phyloP scores from a whole-genome alignment of 345 rosid genomes.

The Camelina sativa region DNA sequence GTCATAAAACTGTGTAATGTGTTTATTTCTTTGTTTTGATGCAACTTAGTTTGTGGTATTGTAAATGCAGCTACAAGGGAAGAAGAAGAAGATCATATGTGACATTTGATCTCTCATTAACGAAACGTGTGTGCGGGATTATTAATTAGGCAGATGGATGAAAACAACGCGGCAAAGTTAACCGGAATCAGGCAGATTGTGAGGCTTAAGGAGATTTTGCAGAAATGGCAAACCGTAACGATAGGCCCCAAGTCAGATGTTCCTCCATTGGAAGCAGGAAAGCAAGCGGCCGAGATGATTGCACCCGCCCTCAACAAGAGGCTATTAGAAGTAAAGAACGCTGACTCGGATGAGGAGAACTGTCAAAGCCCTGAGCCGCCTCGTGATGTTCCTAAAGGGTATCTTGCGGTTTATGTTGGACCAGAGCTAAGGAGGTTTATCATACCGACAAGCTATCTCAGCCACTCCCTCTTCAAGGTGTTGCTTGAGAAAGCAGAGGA shows the following conservation, averaged over 20 bases:
- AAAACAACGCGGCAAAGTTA: slow-evolving; percentile 58
- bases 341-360: slow-evolving; percentile 89
- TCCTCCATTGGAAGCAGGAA: slow-evolving; percentile 37
- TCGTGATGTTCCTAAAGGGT: slow-evolving; percentile 86
- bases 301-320: slow-evolving; percentile 58
- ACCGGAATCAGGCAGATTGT: slow-evolving; percentile 84
- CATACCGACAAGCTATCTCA: slow-evolving; percentile 82
- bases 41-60: background rate
- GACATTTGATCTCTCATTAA: slow-evolving; percentile 43
- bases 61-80: slow-evolving; percentile 22
- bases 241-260: slow-evolving; percentile 50
- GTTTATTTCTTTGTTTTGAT: background rate
- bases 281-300: slow-evolving; percentile 44
- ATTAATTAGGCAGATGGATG: slow-evolving; percentile 62
- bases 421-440: slow-evolving; percentile 92
- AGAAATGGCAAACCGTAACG: slow-evolving; percentile 89
- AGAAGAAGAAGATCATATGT: slow-evolving; percentile 55
- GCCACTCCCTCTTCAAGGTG: slow-evolving; percentile 86
- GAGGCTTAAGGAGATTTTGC: slow-evolving; percentile 78
- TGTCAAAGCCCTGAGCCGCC: slow-evolving; percentile 76
- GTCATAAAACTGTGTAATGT: background rate
- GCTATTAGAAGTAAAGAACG: slow-evolving; percentile 46
- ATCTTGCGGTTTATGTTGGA: slow-evolving; percentile 89
- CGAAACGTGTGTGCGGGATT: slow-evolving; percentile 35
- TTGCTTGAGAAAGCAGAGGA: slow-evolving; percentile 89